These are phyloP conservation scores for Heterobasidion parviporum DNA, from an alignment of 1,284 basidiomycete genomes.

Conservation along the genomic window DNA sequence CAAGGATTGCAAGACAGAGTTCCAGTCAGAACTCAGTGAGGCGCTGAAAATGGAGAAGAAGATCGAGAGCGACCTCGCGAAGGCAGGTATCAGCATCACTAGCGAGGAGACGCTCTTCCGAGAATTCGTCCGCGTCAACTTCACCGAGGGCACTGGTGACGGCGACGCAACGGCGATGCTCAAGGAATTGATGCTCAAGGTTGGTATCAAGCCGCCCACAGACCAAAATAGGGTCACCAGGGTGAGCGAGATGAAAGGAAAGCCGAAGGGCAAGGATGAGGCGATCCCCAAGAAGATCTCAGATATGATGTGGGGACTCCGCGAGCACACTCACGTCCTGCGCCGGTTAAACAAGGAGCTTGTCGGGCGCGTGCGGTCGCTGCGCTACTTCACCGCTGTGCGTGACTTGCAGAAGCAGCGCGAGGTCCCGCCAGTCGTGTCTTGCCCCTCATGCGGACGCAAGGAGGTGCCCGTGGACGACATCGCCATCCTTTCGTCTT, in stretches of 20 bases:
- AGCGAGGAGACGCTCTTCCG: constrained; percentile 72
- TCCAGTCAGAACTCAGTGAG: constrained; percentile 57
- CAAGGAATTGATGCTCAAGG: constrained; percentile 52
- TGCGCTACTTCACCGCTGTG: constrained; percentile 86
- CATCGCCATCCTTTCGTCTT: constrained; percentile 81
- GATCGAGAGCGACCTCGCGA: constrained; percentile 8
- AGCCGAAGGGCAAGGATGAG: constrained; percentile 19
- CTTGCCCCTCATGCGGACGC: constrained; percentile 55
- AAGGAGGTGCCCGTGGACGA: constrained; percentile 55
- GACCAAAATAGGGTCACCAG: constrained; percentile 18
- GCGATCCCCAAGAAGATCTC: constrained; percentile 27
- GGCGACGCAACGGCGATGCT: constrained; percentile 62
- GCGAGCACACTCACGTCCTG: constrained; percentile 82
- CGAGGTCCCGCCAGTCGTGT: constrained; percentile 44
- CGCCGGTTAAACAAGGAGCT: constrained; percentile 81
- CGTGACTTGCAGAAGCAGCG: constrained; percentile 79
- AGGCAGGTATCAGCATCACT: constrained; percentile 38
- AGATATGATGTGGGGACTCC: constrained; percentile 72
- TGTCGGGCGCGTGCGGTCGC: constrained; percentile 79
- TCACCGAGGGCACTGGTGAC: constrained; percentile 67
- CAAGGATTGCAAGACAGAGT: constrained; percentile 70
- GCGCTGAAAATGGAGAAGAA: constrained; percentile 60
- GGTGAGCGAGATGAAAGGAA: constrained; percentile 4
- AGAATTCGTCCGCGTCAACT: constrained; percentile 62
- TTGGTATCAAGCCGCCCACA: constrained; percentile 32